Evolutionary conservation across 2,329 filamentous ascomycete species (phyloP).

Genomic region (Drechmeria coniospora): DNA sequence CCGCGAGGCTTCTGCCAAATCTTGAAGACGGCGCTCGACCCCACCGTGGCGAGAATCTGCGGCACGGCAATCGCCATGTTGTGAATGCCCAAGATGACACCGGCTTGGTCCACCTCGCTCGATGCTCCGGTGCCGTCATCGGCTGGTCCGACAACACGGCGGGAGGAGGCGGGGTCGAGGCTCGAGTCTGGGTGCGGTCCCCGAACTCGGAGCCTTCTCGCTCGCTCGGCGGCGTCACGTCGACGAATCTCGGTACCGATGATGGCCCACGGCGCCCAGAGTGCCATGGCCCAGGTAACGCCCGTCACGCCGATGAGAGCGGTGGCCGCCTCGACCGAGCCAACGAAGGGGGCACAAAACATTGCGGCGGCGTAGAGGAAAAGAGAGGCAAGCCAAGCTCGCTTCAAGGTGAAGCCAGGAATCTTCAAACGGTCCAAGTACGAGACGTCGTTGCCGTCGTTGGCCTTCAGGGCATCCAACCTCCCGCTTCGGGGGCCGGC

Average conservation of each 20-base stretch:
- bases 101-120: constrained; percentile 61
- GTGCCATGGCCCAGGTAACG: constrained; percentile 80
- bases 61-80: constrained; percentile 89
- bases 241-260: constrained; percentile 85
- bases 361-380: constrained; percentile 72
- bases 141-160: constrained; percentile 13
- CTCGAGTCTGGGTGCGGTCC: constrained; percentile 2
- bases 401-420: constrained; percentile 70
- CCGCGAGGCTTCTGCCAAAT: constrained; percentile 77
- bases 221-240: constrained; percentile 47
- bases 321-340: constrained; percentile 55
- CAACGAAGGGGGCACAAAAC: constrained; percentile 69
- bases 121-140: too few species aligned
- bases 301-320: constrained; percentile 68
- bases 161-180: not conserved
- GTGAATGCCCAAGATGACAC: constrained; percentile 85
- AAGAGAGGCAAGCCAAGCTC: constrained; percentile 74
- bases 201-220: constrained; percentile 14
- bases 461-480: constrained; percentile 6
- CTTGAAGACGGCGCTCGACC: constrained; percentile 72
- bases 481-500: constrained; percentile 15
- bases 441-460: constrained; percentile 19
- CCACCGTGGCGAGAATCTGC: constrained; percentile 78
- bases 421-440: constrained; percentile 54
- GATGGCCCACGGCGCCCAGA: constrained; percentile 92